Percentiles rank a stretch among this genome's conserved stretches.
These are phyloP conservation scores for Amylocarpus encephaloides DNA, from an alignment of 2,329 filamentous ascomycete genomes.

Conservation along the genomic window DNA sequence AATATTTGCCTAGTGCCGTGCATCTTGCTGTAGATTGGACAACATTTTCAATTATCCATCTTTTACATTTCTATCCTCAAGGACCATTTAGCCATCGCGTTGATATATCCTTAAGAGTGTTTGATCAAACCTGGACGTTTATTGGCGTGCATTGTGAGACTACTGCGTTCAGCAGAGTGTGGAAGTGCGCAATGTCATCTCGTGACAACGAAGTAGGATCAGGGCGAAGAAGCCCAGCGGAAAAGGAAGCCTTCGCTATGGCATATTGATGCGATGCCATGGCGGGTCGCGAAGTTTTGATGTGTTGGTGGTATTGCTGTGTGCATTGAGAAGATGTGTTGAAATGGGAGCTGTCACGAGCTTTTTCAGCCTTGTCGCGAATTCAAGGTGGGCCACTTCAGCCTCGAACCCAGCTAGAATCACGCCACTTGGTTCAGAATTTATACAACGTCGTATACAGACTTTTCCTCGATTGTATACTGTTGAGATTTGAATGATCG, in stretches of 20 bases:
- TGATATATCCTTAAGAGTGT: constrained; percentile 29
- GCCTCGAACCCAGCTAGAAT: neutral
- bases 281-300: neutral
- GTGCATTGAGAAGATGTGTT: neutral
- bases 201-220: constrained; percentile 65
- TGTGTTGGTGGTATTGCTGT: neutral
- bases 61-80: constrained; percentile 70
- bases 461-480: too few relatives aligned
- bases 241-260: constrained; percentile 74
- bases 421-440: too few relatives aligned
- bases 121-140: constrained; percentile 77
- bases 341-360: neutral
- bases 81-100: constrained; percentile 34
- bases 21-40: constrained; percentile 60
- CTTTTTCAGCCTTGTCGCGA: too few relatives aligned
- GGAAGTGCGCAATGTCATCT: constrained; percentile 64
- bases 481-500: too few relatives aligned
- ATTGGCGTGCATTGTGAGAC: constrained; percentile 65
- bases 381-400: neutral
- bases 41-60: constrained; percentile 72
- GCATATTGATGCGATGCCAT: constrained; percentile 67
- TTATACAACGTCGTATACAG: too few relatives aligned
- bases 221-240: constrained; percentile 64
- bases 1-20: constrained; percentile 66
- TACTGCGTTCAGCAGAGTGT: constrained; percentile 57